phyloP scores from a whole-genome alignment of 2,329 filamentous ascomycete genomes.

The Claviceps monticola region DNA sequence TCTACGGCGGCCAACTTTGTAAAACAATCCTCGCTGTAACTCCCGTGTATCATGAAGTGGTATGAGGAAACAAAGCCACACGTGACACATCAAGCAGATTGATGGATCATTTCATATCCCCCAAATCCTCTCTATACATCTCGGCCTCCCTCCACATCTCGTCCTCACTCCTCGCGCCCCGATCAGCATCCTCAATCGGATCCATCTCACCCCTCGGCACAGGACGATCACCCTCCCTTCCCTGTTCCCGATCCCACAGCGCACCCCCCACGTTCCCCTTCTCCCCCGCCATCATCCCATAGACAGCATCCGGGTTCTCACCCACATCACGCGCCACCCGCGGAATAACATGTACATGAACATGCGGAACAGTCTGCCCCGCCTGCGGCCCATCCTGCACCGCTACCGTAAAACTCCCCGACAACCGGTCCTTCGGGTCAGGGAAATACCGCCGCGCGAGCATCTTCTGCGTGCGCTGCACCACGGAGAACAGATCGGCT shows the following conservation, averaged over 20 bases:
- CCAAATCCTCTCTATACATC: conserved; percentile 42
- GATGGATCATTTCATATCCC: conserved; percentile 9
- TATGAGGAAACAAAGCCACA: not conserved
- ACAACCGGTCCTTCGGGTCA: conserved; percentile 25
- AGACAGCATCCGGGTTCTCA: conserved; percentile 51
- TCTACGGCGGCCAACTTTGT: too few species aligned
- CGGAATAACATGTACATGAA: conserved; percentile 87
- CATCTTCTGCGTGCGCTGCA: conserved; percentile 69
- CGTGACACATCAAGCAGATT: not conserved
- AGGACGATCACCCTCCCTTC: conserved; percentile 16
- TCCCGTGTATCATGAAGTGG: not conserved
- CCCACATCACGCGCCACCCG: conserved; percentile 40
- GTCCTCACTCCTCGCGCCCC: conserved; percentile 51
- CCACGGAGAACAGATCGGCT: conserved; percentile 71
- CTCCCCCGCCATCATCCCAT: conserved; percentile 69
- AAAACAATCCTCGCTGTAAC: too few species aligned
- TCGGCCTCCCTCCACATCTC: conserved; percentile 73
- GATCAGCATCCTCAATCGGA: conserved; percentile 54
- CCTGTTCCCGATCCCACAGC: conserved; percentile 39
- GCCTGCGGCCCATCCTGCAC: conserved; percentile 87
- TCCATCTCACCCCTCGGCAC: conserved; percentile 46
- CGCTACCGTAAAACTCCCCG: conserved; percentile 77
- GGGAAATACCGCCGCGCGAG: conserved; percentile 45
- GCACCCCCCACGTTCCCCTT: conserved; percentile 69
- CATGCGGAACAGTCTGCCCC: conserved; percentile 85